Evolutionary conservation across 2,329 filamentous ascomycete species (phyloP).

Genomic region (Claviceps sp.): DNA sequence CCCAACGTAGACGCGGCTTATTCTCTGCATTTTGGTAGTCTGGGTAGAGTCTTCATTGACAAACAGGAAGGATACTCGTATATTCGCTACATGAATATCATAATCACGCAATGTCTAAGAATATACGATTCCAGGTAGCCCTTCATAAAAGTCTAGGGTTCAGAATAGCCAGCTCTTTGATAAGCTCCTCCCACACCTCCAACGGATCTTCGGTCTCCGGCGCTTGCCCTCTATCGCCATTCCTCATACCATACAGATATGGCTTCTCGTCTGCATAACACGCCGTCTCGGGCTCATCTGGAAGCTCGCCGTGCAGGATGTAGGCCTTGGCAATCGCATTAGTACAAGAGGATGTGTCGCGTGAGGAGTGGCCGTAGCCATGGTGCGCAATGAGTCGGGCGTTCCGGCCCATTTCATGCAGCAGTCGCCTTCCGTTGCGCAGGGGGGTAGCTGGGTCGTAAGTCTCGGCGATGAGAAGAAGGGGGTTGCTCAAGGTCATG

Average conservation of each 20-base stretch:
- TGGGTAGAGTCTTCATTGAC: too few relatives aligned
- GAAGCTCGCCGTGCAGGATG: constrained; percentile 28
- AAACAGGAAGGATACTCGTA: too few relatives aligned
- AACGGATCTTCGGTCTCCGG: constrained; percentile 4
- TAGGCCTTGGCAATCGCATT: constrained; percentile 26
- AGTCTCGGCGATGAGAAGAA: constrained; percentile 34
- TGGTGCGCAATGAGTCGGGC: constrained; percentile 35
- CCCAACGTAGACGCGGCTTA: too few relatives aligned
- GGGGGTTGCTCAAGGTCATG: constrained; percentile 27
- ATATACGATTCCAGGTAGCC: not conserved
- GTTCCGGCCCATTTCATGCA: constrained; percentile 32
- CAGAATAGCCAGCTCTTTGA: constrained; percentile 8
- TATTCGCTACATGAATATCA: too few relatives aligned
- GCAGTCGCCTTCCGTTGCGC: constrained; percentile 30
- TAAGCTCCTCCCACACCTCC: constrained; percentile 10
- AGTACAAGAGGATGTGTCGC: constrained; percentile 32
- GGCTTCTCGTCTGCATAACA: constrained; percentile 36
- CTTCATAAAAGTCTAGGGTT: constrained; percentile 4
- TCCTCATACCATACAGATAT: constrained; percentile 26
- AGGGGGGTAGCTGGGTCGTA: constrained; percentile 38
- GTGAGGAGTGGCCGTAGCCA: constrained; percentile 34
- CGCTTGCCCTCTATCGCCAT: not conserved
- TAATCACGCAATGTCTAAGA: too few relatives aligned
- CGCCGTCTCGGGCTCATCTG: constrained; percentile 26
- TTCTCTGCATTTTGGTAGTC: too few relatives aligned